Conservation (phyloP, 2,329 filamentous ascomycete genomes). For the Neofusicoccum kwambonambiense region DNA sequence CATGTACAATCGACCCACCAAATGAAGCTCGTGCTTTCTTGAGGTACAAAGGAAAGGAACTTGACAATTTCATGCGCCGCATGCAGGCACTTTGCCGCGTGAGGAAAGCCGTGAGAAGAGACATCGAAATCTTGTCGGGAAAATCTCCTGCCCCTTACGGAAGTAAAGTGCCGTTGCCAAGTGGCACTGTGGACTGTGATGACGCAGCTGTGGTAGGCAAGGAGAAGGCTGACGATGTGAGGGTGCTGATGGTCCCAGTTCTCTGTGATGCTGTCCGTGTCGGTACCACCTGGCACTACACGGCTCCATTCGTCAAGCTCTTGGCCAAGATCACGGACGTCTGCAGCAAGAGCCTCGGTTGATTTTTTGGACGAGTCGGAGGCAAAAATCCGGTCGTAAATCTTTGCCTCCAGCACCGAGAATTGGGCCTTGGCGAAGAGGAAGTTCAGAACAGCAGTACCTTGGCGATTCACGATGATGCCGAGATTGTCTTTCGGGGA, state of each 20-base stretch:
- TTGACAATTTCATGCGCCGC: not conserved
- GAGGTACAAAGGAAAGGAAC: not conserved
- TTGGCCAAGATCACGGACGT: not conserved
- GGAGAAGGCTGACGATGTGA: not conserved
- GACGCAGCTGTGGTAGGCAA: not conserved
- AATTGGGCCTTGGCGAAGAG: not conserved
- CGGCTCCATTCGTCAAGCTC: not conserved
- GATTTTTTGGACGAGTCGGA: not conserved
- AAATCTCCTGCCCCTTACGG: not conserved
- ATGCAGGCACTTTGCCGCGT: not conserved
- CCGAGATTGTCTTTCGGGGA: not conserved
- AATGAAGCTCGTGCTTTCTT: not conserved
- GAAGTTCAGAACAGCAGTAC: not conserved
- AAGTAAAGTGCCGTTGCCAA: slow-evolving; percentile 2
- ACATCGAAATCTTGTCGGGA: not conserved
- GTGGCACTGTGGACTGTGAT: not conserved
- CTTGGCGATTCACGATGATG: not conserved
- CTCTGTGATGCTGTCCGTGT: not conserved
- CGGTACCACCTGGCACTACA: not conserved
- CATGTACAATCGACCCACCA: not conserved
- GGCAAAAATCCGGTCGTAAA: not conserved
- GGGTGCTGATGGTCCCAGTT: not conserved
- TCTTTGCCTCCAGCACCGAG: not conserved
- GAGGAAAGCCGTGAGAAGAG: not conserved
- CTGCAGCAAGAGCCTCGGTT: not conserved